Conservation (phyloP, 306 rosid genomes). For the Myrica gale region DNA sequence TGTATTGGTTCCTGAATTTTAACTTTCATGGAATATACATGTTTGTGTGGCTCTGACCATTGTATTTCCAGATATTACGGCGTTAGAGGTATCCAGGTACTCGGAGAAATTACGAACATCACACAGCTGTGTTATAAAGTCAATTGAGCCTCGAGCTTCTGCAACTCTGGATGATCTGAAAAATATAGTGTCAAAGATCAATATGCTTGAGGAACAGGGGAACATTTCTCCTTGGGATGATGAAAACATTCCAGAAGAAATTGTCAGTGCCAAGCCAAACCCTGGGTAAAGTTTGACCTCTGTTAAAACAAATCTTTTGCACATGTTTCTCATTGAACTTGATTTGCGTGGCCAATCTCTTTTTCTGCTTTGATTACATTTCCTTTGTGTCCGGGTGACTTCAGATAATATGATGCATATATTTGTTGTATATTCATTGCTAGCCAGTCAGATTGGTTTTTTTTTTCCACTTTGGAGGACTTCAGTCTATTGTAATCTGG, state of each 20-base stretch:
- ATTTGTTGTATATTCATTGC: slow-evolving; percentile 1
- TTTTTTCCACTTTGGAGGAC: neutral
- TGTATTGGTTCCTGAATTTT: slow-evolving; percentile 14
- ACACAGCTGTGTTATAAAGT: slow-evolving; percentile 88
- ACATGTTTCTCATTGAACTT: slow-evolving; percentile 18
- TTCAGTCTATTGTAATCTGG: neutral
- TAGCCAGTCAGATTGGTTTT: neutral
- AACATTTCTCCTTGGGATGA: slow-evolving; percentile 74
- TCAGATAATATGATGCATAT: slow-evolving; percentile 22
- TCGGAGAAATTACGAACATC: slow-evolving; percentile 71
- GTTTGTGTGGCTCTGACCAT: slow-evolving; percentile 17
- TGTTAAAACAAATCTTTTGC: slow-evolving; percentile 9
- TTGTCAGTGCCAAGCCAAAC: slow-evolving; percentile 70
- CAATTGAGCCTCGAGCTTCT: slow-evolving; percentile 80
- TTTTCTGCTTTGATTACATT: slow-evolving; percentile 21
- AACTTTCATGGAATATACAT: too few species aligned
- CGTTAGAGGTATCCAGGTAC: slow-evolving; percentile 70
- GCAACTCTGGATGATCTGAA: slow-evolving; percentile 73
- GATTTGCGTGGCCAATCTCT: slow-evolving; percentile 4
- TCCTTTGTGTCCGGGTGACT: slow-evolving; percentile 18
- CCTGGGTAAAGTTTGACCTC: slow-evolving; percentile 62
- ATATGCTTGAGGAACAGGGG: slow-evolving; percentile 66
- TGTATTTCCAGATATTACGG: slow-evolving; percentile 57
- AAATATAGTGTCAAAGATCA: slow-evolving; percentile 60
- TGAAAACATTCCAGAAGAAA: slow-evolving; percentile 90